Base-by-base conservation (phyloP, 2,329 filamentous ascomycete genomes). In the Beauveria scarabaeidicola region DNA sequence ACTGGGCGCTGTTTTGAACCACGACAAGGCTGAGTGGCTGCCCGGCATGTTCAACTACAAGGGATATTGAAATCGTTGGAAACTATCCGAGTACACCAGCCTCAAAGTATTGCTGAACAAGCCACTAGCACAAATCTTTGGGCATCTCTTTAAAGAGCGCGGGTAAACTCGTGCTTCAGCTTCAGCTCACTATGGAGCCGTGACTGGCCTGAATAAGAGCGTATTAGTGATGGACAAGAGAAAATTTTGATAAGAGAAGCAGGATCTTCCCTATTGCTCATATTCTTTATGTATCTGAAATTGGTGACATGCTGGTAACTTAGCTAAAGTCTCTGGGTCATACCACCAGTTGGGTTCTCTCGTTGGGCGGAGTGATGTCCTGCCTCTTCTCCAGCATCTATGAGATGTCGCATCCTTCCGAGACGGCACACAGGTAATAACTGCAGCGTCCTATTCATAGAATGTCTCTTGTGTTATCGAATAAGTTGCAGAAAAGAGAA, bases 231-330 rank as follows among this genome's bases (percentile, higher is more conserved):
- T n/a, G 38, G n/a, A 9, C 1, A 17, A 40, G 9, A 41, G 5
- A n/a, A 3, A 41, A 41, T 5, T 41, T 6, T 8, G 6, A 9
- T 9, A 6, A n/a, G 3, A n/a, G 15, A 11, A n/a, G 3, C 17
- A 41, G 3, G 6, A 41, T 2, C 3, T n/a, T n/a, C 17, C 32
- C 5, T 36, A 5, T 41, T 15, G 5, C 15, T 41, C 3, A 3
- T 3, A 17, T 17, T 13, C 15, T 38, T 38, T 0, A 0, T n/a
- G n/a, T n/a, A n/a, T 13, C 13, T 3, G 1, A 10, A 8, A 10
- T 11, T 4, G 10, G 10, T 4, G 10, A 40, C 5, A n/a, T n/a
- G 0, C 15, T n/a, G 5, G 38, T 8, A n/a, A n/a, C 36, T 4
- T 40, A 17, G 1, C 38, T 5, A 0, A 3, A n/a, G 13, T 40